Evolutionary conservation across 106 monocot species (phyloP).

Genomic region (Dendrobium huoshanense): DNA sequence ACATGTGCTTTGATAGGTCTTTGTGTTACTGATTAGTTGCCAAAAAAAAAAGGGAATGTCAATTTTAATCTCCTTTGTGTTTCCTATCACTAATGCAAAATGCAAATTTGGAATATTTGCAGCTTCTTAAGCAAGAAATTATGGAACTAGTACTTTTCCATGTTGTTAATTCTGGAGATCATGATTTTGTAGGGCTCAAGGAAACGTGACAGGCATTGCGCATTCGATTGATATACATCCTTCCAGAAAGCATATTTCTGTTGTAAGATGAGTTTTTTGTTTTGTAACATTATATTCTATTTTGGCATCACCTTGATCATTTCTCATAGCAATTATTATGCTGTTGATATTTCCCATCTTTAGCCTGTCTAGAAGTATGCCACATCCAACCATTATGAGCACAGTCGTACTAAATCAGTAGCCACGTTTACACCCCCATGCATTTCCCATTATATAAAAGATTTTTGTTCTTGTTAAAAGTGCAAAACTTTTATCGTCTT

Average conservation of each 20-base stretch:
- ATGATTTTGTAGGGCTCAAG: slow-evolving; percentile 47
- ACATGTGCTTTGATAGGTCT: background rate
- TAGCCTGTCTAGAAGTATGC: background rate
- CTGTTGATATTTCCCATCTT: background rate
- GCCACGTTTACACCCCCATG: background rate
- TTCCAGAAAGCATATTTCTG: slow-evolving; percentile 87
- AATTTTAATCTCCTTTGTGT: background rate
- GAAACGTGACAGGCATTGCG: slow-evolving; percentile 50
- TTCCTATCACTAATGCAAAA: background rate
- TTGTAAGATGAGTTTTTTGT: slow-evolving; percentile 47
- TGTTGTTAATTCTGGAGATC: background rate
- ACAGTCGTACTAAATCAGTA: background rate
- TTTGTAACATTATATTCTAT: background rate
- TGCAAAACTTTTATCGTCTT: background rate
- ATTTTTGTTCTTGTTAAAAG: background rate
- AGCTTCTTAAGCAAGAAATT: background rate
- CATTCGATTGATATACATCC: slow-evolving; percentile 98
- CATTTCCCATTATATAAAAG: background rate
- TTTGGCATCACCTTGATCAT: background rate
- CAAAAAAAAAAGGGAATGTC: background rate
- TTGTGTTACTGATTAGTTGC: background rate
- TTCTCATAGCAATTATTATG: background rate
- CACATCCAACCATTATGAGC: background rate
- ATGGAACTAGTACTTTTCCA: background rate
- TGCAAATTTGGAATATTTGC: background rate